A percentile compares a stretch with the other conserved stretches of the same genome.
Evolutionary conservation across 1,284 basidiomycete genomes (phyloP).

Genomic region (Pisolithus thermaeus): DNA sequence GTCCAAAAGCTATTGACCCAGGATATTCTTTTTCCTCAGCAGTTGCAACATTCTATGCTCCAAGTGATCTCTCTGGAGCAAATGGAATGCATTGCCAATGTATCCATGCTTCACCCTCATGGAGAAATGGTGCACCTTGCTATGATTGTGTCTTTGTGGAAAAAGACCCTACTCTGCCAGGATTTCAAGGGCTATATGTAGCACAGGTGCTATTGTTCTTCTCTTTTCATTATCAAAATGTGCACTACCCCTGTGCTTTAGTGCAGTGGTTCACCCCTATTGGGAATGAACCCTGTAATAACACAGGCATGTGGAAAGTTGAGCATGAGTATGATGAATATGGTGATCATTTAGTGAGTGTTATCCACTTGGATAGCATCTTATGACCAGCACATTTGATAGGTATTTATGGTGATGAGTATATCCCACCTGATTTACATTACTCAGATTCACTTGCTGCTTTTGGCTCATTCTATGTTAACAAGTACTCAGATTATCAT

Average conservation of each 20-base stretch:
- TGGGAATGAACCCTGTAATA: constrained; percentile 2
- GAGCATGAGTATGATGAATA: constrained; percentile 2
- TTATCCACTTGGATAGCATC: constrained; percentile 4
- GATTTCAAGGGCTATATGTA: constrained; percentile 5
- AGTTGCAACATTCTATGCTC: background rate
- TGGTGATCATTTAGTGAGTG: background rate
- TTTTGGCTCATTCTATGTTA: constrained; percentile 8
- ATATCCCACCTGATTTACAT: background rate
- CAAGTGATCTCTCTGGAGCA: constrained; percentile 1
- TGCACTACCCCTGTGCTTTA: constrained; percentile 6
- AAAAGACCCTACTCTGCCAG: background rate
- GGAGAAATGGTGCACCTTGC: background rate
- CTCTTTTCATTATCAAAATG: constrained; percentile 2
- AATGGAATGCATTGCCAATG: background rate
- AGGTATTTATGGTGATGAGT: background rate
- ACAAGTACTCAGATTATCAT: constrained; percentile 9
- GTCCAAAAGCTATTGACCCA: background rate
- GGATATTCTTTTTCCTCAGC: constrained; percentile 1
- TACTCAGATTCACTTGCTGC: constrained; percentile 5
- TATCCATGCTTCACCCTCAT: constrained; percentile 1
- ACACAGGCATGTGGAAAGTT: constrained; percentile 10
- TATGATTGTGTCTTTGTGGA: constrained; percentile 5
- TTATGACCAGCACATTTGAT: constrained; percentile 6
- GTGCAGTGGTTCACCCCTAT: constrained; percentile 4
- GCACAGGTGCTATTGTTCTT: constrained; percentile 5